These are phyloP conservation scores for Didymella segeticola DNA, from an alignment of 2,329 filamentous ascomycete species.

Conservation along the genomic window DNA sequence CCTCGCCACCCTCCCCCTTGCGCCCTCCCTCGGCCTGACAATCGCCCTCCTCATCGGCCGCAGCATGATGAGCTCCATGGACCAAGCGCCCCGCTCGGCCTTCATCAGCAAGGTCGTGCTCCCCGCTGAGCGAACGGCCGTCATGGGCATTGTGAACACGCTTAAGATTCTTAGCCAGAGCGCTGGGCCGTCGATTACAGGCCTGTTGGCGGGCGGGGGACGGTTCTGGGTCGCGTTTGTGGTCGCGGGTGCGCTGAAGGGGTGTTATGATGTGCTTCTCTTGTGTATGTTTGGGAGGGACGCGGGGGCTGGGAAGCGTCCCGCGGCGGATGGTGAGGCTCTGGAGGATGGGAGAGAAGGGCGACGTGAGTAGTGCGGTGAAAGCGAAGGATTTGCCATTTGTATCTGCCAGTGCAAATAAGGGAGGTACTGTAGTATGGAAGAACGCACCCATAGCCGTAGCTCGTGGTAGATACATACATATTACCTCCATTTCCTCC, in stretches of 20 bases:
- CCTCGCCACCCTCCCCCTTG: conserved; percentile 36
- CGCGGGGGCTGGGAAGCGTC: conserved; percentile 19
- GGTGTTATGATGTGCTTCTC: conserved; percentile 45
- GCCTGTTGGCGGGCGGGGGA: conserved; percentile 40
- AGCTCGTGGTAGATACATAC: too few species aligned
- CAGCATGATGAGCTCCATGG: conserved; percentile 46
- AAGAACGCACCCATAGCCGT: too few species aligned
- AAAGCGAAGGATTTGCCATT: too few species aligned
- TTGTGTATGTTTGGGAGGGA: conserved; percentile 44
- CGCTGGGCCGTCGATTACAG: conserved; percentile 44
- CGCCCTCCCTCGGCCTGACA: conserved; percentile 32
- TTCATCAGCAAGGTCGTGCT: conserved; percentile 45
- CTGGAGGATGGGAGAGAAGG: background rate
- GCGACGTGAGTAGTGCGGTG: background rate
- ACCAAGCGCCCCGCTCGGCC: conserved; percentile 47
- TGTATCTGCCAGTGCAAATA: too few species aligned
- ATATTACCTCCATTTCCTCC: too few species aligned
- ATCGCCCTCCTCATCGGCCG: conserved; percentile 42
- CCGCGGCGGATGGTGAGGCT: background rate
- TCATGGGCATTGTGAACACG: conserved; percentile 51
- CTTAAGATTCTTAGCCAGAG: conserved; percentile 47
- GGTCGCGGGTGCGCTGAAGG: conserved; percentile 46
- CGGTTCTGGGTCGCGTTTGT: conserved; percentile 51
- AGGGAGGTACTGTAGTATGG: too few species aligned
- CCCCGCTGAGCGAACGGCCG: conserved; percentile 46